phyloP scores from a whole-genome alignment of 2,329 filamentous ascomycete species.

The Phialophora verrucosa region DNA sequence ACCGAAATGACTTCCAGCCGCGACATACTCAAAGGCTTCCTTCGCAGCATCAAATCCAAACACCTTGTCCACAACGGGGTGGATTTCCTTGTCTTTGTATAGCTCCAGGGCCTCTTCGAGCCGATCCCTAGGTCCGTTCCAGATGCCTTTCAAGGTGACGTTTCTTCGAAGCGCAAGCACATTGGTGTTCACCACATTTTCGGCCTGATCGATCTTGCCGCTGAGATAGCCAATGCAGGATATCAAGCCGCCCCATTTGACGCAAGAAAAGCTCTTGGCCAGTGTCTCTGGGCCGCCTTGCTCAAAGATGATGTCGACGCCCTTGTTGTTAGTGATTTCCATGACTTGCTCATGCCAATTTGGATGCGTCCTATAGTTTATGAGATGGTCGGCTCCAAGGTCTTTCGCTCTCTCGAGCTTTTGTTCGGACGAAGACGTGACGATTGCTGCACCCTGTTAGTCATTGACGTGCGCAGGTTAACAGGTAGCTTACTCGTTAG shows the following conservation, averaged over 20 bases:
- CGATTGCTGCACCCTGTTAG: slow-evolving; percentile 47
- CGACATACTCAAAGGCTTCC: slow-evolving; percentile 51
- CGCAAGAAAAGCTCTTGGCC: slow-evolving; percentile 53
- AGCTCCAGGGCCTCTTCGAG: slow-evolving; percentile 49
- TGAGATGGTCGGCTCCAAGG: slow-evolving; percentile 52
- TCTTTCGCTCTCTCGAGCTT: slow-evolving; percentile 51
- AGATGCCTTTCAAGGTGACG: slow-evolving; percentile 62
- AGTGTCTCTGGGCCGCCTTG: slow-evolving; percentile 51
- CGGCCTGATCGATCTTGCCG: slow-evolving; percentile 36
- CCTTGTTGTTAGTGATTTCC: slow-evolving; percentile 50
- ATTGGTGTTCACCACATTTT: slow-evolving; percentile 65
- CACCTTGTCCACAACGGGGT: slow-evolving; percentile 48
- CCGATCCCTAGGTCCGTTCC: slow-evolving; percentile 66
- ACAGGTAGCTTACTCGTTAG: slow-evolving; percentile 51
- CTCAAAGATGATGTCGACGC: slow-evolving; percentile 52
- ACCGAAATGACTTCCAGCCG: slow-evolving; percentile 51
- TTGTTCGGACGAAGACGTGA: slow-evolving; percentile 58
- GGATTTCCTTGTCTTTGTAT: slow-evolving; percentile 44
- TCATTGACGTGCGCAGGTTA: slow-evolving; percentile 44
- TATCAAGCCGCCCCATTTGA: slow-evolving; percentile 55
- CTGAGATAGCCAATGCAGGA: slow-evolving; percentile 29
- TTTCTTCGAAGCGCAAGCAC: slow-evolving; percentile 59
- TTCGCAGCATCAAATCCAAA: slow-evolving; percentile 50
- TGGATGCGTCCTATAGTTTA: slow-evolving; percentile 57
- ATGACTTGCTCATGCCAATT: slow-evolving; percentile 56